Conservation (phyloP, 768 basidiomycete species). For the Tricholoma flavovirens region DNA sequence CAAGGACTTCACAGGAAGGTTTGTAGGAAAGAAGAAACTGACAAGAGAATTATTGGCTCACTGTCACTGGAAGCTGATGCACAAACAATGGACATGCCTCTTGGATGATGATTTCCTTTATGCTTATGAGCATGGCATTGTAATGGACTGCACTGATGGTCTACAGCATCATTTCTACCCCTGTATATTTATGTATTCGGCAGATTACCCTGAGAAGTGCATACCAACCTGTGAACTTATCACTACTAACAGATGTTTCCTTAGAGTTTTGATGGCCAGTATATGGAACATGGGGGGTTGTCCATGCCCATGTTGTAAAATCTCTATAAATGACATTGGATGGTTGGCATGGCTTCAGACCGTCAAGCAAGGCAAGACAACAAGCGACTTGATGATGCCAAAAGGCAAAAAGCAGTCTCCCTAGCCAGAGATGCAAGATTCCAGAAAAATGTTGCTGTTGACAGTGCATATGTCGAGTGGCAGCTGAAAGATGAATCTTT, state of each 20-base stretch:
- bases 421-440: constrained; percentile 4
- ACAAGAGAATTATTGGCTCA: neutral
- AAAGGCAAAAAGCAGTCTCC: neutral
- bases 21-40: neutral
- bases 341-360: too few species aligned
- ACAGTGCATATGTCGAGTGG: constrained; percentile 8
- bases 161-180: constrained; percentile 13
- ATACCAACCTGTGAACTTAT: too few species aligned
- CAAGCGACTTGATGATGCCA: too few species aligned
- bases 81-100: neutral
- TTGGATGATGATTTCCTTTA: constrained; percentile 9
- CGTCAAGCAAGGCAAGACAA: too few species aligned
- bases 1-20: constrained; percentile 11
- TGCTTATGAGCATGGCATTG: constrained; percentile 16
- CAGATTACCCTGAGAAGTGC: constrained; percentile 27
- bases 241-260: too few species aligned
- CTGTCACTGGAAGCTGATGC: constrained; percentile 1
- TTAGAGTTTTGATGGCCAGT: too few species aligned
- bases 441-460: neutral
- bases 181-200: constrained; percentile 26
- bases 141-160: constrained; percentile 1
- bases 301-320: too few species aligned
- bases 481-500: constrained; percentile 5
- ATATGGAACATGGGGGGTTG: too few species aligned
- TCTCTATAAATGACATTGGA: too few species aligned